phyloP scores from a whole-genome alignment of 164 flowering plant species.

The Platanus orientalis region DNA sequence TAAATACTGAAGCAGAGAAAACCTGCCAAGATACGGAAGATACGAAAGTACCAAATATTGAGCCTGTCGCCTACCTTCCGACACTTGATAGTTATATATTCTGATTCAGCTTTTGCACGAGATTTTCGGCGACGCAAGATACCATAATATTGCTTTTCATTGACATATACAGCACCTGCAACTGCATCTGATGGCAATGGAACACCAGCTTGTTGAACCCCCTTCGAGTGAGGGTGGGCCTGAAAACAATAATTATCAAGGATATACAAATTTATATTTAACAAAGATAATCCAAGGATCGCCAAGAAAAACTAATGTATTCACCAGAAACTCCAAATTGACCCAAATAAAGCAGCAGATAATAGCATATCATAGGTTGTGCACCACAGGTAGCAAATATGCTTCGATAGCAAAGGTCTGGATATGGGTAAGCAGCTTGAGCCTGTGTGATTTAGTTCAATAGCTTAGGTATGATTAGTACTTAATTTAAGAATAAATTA shows the following conservation, averaged over 20 bases:
- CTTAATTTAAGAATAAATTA: too few species aligned
- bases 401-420: conserved; percentile 87
- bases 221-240: conserved; percentile 75
- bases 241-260: conserved; percentile 21
- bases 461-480: conserved; percentile 1
- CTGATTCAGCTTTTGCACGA: conserved; percentile 78
- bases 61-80: conserved; percentile 46
- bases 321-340: neutral
- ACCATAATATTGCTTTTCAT: conserved; percentile 83
- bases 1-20: too few species aligned
- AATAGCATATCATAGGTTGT: conserved; percentile 63
- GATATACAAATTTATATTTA: neutral
- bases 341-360: neutral
- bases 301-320: neutral
- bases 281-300: neutral
- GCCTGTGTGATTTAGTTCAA: conserved; percentile 38
- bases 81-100: conserved; percentile 50
- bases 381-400: conserved; percentile 83
- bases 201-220: conserved; percentile 64
- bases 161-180: conserved; percentile 80
- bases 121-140: conserved; percentile 76
- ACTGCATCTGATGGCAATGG: conserved; percentile 75
- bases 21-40: too few species aligned
- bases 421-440: conserved; percentile 75
- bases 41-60: neutral